These are phyloP conservation scores for Dunaliella primolecta DNA, from an alignment of 139 green algal species.

Conservation along the genomic window DNA sequence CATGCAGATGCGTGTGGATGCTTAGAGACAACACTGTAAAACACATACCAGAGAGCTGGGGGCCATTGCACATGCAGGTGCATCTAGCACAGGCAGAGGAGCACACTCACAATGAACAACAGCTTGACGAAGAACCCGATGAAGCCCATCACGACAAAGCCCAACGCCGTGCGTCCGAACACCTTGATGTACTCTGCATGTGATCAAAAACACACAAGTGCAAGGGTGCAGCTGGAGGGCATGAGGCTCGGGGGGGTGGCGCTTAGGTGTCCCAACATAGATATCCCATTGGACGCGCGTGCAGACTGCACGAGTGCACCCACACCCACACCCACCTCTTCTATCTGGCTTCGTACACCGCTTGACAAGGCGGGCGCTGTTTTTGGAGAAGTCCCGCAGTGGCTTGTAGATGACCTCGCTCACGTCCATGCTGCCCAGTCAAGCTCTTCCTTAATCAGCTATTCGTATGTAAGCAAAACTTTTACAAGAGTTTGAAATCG, in stretches of 20 bases:
- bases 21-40: too few relatives aligned
- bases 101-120: conserved; percentile 81
- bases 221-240: too few relatives aligned
- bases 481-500: background rate
- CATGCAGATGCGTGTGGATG: too few relatives aligned
- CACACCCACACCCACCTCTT: conserved; percentile 59
- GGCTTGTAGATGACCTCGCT: conserved; percentile 69
- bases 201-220: too few relatives aligned
- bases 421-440: conserved; percentile 43
- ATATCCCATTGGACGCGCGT: too few relatives aligned
- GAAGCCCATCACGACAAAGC: conserved; percentile 94
- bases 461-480: background rate
- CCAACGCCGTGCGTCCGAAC: conserved; percentile 70
- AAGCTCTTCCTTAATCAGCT: background rate
- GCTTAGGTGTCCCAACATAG: too few relatives aligned
- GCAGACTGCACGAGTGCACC: too few relatives aligned
- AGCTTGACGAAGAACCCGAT: conserved; percentile 98
- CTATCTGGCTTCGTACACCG: conserved; percentile 92
- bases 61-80: background rate
- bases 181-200: conserved; percentile 89
- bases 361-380: conserved; percentile 85
- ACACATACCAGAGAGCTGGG: too few relatives aligned
- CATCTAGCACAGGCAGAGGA: background rate
- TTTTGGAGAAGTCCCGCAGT: conserved; percentile 87
- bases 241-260: too few relatives aligned